Base-by-base conservation (phyloP, 2,329 filamentous ascomycete species). In the Fusarium sp. region DNA sequence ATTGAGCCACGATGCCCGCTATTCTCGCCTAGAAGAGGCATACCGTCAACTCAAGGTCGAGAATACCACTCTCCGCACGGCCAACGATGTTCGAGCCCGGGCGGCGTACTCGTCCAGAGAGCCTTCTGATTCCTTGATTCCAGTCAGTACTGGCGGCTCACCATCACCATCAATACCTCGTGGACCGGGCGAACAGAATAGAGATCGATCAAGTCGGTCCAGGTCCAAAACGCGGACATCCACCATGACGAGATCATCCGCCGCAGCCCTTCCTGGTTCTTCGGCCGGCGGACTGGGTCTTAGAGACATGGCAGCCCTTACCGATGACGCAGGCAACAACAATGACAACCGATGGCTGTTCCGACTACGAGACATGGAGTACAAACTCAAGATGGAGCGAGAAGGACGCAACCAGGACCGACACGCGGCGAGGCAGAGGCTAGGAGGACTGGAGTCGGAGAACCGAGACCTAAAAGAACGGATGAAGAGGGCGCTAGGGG, bases 371-470 rank as follows among this genome's bases (percentile, higher is more conserved):
- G 95, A 98, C 80, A 86, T 98, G 76, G 97, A 99, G 86, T 89
- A 92, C 75, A 91, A 97, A 77, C 87, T 99, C 20, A 97, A 98
- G 82, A 92, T 94, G 54, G 97, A 99, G 84, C 87, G 97, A 16
- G 97, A 98, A 83, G 95, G 92, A 1, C 87, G 97, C 52, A 86
- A 97, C 63, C 86, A 97, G 67, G 97, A 99, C 83, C 91, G 97
- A 5, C 93, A 90, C 57, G 95, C 95, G 27, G 96, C 96, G 31
- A 87, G 94, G 64, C 93, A 95, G 84, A 87, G 96, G 62, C 84
- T 98, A 0, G 92, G 95, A 68, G 93, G 95, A 71, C 88, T 93
- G n/a, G 89, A 92, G 80, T 86, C 88, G 64, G 92, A 95, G 84
- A 95, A 95, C 79, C 89, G 92, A 75, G 91, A 93, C 74, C 83